A percentile compares a stretch with the other conserved stretches of the same genome.
These are phyloP conservation scores for Echinochloa phyllopogon DNA, from an alignment of 176 grass and related monocot genomes.

Conservation along the genomic window DNA sequence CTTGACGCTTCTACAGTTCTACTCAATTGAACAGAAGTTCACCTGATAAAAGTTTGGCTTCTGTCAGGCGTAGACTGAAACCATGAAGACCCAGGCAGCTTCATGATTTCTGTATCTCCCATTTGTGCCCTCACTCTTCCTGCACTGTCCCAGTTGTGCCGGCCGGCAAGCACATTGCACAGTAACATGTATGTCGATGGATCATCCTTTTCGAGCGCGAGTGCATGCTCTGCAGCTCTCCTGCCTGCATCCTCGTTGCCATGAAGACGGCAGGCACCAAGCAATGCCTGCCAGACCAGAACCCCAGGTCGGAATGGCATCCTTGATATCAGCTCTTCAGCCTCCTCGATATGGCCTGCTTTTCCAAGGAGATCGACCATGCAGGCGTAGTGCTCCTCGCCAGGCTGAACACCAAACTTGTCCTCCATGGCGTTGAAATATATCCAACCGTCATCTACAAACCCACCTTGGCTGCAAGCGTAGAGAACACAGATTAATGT, in stretches of 20 bases:
- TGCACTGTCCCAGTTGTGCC: conserved; percentile 47
- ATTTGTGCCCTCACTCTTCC: conserved; percentile 49
- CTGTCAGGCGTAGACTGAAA: conserved; percentile 28
- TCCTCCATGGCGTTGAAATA: conserved; percentile 57
- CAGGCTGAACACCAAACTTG: conserved; percentile 46
- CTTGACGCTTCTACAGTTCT: neutral
- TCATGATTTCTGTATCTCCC: conserved; percentile 49
- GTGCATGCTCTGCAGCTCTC: conserved; percentile 45
- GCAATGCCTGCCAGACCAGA: conserved; percentile 58
- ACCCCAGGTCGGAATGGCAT: conserved; percentile 55
- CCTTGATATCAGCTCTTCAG: conserved; percentile 55
- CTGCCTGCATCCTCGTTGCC: conserved; percentile 49
- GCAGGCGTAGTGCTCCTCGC: conserved; percentile 71
- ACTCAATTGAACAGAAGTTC: neutral
- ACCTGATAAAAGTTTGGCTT: conserved; percentile 9
- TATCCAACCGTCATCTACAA: conserved; percentile 59
- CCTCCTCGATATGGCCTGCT: conserved; percentile 54
- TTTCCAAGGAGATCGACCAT: conserved; percentile 74
- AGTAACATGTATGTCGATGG: conserved; percentile 58
- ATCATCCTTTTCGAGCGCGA: conserved; percentile 58
- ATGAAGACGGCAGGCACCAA: conserved; percentile 53
- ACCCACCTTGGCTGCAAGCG: conserved; percentile 67
- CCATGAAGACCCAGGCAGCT: conserved; percentile 58
- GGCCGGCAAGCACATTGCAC: conserved; percentile 33
- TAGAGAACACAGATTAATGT: conserved; percentile 56